These are phyloP conservation scores for Pseudogymnoascus sp. DNA, from an alignment of 2,329 filamentous ascomycete genomes.

Conservation along the genomic window DNA sequence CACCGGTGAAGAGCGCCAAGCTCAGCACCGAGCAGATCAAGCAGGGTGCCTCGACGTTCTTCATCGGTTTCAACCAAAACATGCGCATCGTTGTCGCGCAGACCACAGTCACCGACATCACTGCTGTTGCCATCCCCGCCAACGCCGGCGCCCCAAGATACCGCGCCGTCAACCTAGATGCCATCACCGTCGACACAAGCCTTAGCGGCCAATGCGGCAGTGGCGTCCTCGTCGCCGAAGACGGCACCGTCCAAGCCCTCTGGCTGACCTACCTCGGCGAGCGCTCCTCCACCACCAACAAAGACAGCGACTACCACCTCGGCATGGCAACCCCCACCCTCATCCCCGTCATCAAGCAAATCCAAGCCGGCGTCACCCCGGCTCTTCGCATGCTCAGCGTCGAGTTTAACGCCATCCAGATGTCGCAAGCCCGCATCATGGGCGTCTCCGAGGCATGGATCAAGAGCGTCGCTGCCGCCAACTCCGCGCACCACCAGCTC, in stretches of 20 bases:
- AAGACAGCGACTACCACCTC: conserved; percentile 94
- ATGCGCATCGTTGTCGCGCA: conserved; percentile 87
- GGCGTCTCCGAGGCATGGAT: conserved; percentile 96
- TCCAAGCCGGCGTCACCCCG: conserved; percentile 70
- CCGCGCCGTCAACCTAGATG: conserved; percentile 89
- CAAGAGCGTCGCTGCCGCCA: conserved; percentile 75
- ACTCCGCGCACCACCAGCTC: conserved; percentile 86
- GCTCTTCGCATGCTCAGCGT: conserved; percentile 85
- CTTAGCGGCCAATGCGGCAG: conserved; percentile 87
- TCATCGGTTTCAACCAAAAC: conserved; percentile 97
- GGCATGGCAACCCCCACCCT: conserved; percentile 83
- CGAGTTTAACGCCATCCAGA: conserved; percentile 90
- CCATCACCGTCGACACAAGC: conserved; percentile 92
- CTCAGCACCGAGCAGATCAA: conserved; percentile 75
- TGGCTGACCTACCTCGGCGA: conserved; percentile 98
- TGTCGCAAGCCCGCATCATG: conserved; percentile 96
- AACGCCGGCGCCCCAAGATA: conserved; percentile 89
- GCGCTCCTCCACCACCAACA: conserved; percentile 64
- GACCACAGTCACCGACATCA: conserved; percentile 93
- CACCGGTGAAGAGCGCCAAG: conserved; percentile 81
- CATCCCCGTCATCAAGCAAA: conserved; percentile 78
- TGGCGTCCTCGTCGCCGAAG: conserved; percentile 80
- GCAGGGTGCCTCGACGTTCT: conserved; percentile 89
- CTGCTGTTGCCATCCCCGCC: conserved; percentile 89
- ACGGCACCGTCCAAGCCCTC: conserved; percentile 86